Base-by-base conservation (phyloP, 306 rosid species). In the Myrica gale region DNA sequence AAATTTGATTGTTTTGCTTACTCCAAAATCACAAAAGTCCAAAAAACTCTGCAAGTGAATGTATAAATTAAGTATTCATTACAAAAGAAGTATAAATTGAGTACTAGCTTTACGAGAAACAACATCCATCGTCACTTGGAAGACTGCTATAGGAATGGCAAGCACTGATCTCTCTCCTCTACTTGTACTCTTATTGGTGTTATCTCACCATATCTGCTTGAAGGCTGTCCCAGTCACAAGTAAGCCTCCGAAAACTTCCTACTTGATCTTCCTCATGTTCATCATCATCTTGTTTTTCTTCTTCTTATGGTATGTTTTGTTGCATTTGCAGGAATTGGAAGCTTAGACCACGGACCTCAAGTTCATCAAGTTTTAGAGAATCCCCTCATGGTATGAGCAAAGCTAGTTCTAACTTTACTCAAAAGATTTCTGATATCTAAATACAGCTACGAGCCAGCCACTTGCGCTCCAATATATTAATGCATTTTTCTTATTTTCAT, bases 161-260 rank as follows among this genome's bases (percentile, higher is more conserved):
- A 5, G 55, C 69, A 56, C 81, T 78, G 32, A 26, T 26, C 78
- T 86, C 79, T 72, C 89, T 80, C 88, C 77, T 78, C 62, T 92
- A 12, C 85, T 95, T 21, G 69, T 95, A 56, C 72, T 95, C 45
- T 63, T 85, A 43, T 81, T 92, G 8, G 86, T 85, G 48, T 69
- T 92, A 80, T 88, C 85, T 76, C 85, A 79, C 74, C 89, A 90
- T 44, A 17, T 82, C 23, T 76, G 73, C 87, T 82, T 85, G 57
- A 85, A 84, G 74, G 97, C 93, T 74, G 86, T 89, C 81, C 98
- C 97, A 45, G 76, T 82, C 68, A 84, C 97, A 85, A 90, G 95
- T 92, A 89, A 84, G 41, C 70, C 79, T 41, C 44, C 9, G 23
- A 15, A 16, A 47, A 23, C 54, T 65, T 21, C 75, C 67, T 47